These are phyloP conservation scores for Leccinum imitatum DNA, from an alignment of 768 basidiomycete genomes.

Conservation along the genomic window DNA sequence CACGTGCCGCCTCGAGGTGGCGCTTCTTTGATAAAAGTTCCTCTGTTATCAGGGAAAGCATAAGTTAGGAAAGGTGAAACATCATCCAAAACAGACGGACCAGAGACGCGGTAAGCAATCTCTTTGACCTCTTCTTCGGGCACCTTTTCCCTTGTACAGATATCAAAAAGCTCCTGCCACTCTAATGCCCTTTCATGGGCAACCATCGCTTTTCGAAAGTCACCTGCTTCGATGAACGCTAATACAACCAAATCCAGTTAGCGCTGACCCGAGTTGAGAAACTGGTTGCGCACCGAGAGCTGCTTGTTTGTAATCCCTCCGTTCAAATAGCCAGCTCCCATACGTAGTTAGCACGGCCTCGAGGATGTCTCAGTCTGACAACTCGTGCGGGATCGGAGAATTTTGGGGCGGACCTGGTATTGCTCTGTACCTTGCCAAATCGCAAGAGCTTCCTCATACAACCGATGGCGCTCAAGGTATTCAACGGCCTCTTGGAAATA, in stretches of 20 bases:
- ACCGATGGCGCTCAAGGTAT: conserved; percentile 75
- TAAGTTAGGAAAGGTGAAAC: conserved; percentile 2
- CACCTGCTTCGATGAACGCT: conserved; percentile 75
- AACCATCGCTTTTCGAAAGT: conserved; percentile 72
- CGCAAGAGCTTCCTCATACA: conserved; percentile 71
- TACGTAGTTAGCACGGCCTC: conserved; percentile 73
- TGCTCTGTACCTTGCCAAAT: conserved; percentile 71
- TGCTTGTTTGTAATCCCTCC: conserved; percentile 79
- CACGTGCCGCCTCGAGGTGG: conserved; percentile 74
- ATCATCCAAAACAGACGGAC: conserved; percentile 41
- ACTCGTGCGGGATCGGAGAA: not conserved
- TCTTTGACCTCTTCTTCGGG: conserved; percentile 55
- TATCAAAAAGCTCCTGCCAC: conserved; percentile 90
- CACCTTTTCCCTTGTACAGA: conserved; percentile 56
- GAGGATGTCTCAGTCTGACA: conserved; percentile 11
- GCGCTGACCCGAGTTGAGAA: not conserved
- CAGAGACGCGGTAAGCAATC: conserved; percentile 77
- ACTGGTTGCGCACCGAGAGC: conserved; percentile 60
- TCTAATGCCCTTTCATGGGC: conserved; percentile 84
- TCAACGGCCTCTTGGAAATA: conserved; percentile 76
- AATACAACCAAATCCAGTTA: conserved; percentile 10
- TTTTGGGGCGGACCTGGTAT: conserved; percentile 50
- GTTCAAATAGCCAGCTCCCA: conserved; percentile 85
- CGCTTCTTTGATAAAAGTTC: conserved; percentile 80
- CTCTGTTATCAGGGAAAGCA: conserved; percentile 52